These are phyloP conservation scores for Mycena albidolilacea DNA, from an alignment of 768 basidiomycete genomes.

Conservation along the genomic window DNA sequence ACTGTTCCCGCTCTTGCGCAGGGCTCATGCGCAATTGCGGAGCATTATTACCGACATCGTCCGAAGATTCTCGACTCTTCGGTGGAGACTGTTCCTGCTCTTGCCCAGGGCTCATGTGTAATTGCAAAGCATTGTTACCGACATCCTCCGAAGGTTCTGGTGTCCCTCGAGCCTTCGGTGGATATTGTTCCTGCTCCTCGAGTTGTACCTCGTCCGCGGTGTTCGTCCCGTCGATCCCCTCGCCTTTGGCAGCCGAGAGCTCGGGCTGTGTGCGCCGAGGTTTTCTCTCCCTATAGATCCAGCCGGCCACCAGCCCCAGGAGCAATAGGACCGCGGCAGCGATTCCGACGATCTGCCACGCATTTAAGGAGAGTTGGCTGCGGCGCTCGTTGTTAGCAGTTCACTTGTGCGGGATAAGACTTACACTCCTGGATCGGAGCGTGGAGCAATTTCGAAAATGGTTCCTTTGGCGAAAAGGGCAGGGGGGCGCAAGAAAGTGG, in stretches of 20 bases:
- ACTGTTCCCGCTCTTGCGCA: too few relatives aligned
- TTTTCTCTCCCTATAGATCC: background rate
- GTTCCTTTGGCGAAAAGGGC: background rate
- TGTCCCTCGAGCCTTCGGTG: too few relatives aligned
- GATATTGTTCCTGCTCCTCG: background rate
- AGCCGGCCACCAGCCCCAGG: background rate
- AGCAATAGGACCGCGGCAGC: background rate
- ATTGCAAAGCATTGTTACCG: too few relatives aligned
- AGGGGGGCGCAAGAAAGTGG: background rate
- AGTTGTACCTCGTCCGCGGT: background rate
- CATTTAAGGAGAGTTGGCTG: background rate
- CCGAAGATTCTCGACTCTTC: too few relatives aligned
- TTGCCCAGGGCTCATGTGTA: too few relatives aligned
- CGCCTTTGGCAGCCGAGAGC: background rate
- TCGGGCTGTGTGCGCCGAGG: background rate
- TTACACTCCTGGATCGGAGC: background rate
- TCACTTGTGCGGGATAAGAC: background rate
- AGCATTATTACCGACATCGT: too few relatives aligned
- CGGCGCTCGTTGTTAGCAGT: background rate
- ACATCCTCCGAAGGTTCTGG: too few relatives aligned
- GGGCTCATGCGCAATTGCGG: too few relatives aligned
- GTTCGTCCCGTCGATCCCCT: background rate
- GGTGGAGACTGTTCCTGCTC: too few relatives aligned
- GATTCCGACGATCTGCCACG: slow-evolving; percentile 7
- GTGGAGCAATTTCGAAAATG: background rate